Evolutionary conservation across 2,329 filamentous ascomycete species (phyloP), one percentile per base, ranked within the genome.

Genomic region (Calycina herbarum): DNA sequence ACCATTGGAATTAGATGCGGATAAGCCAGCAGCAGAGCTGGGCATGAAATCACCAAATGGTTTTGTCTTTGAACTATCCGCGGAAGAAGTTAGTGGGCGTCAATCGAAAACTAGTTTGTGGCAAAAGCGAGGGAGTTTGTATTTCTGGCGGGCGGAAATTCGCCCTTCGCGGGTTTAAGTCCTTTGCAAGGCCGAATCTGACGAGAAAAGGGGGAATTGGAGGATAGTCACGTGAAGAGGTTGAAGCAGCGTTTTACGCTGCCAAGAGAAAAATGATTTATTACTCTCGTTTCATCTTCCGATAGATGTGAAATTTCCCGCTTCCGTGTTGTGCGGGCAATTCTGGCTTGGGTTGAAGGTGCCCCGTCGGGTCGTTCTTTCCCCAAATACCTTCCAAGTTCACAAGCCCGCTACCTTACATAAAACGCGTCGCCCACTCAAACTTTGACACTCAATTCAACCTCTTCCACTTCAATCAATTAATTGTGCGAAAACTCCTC

Each of bases 41-140:
- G 59, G 59, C 42, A 35, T 61, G 59, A 61, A 61, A 61, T 61
- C 59, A 10, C 59, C 59, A 20, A 48, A 38, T 20, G 45, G 45
- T 10, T 51, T 20, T 24, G 45, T 51, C 7, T 51, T 20, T 51
- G 45, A 51, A 24, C 45, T 51, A 11, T 24, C 45, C 8, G 45
- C 45, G n/a, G 45, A 51, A 51, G 45, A 51, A 11, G n/a, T 10
- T 20, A 51, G n/a, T 8, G 45, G n/a, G 10, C 45, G 7, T 24
- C n/a, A 24, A 24, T 51, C 45, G 3, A 51, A 51, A 24, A 11
- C n/a, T 8, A 51, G 45, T 51, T 3, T 24, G 3, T 24, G 20
- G 45, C 45, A 24, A 17, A 51, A 51, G 2, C 45, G 45, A 58
- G 57, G 17, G 2, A 58, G 29, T n/a, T 33, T 58, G 7, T 33